phyloP scores from a whole-genome alignment of 345 rosid genomes.

The Citrus glauca region DNA sequence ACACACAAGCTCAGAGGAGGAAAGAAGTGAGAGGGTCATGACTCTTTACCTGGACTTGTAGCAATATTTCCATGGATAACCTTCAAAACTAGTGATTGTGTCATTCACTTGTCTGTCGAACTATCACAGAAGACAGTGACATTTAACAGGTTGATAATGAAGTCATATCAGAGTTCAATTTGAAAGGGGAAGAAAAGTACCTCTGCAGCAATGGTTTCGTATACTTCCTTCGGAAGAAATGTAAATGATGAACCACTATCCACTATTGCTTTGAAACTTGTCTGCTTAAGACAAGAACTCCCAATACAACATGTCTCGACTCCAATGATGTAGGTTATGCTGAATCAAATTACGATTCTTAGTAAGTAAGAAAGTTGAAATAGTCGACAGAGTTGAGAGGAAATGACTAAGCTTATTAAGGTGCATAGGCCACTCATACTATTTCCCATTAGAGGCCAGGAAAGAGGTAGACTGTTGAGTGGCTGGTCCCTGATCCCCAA shows the following conservation, averaged over 20 bases:
- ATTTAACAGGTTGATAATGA: conserved; percentile 11
- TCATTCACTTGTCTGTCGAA: conserved; percentile 61
- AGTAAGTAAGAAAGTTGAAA: background rate
- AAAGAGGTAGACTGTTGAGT: conserved; percentile 72
- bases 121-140: conserved; percentile 24
- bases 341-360: conserved; percentile 23
- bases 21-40: background rate
- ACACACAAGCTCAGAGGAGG: background rate
- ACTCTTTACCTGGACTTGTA: conserved; percentile 64
- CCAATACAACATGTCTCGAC: conserved; percentile 72
- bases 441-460: conserved; percentile 49
- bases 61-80: conserved; percentile 67
- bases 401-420: background rate
- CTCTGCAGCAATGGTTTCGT: conserved; percentile 53
- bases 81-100: conserved; percentile 41
- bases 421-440: conserved; percentile 37
- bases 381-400: background rate
- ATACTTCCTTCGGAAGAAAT: conserved; percentile 57
- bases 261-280: conserved; percentile 51
- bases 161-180: background rate
- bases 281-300: conserved; percentile 57
- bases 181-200: conserved; percentile 20
- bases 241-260: conserved; percentile 94
- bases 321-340: conserved; percentile 61
- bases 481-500: conserved; percentile 75